phyloP scores from a whole-genome alignment of 2,329 filamentous ascomycete genomes.

The Nannizzia gypsea region DNA sequence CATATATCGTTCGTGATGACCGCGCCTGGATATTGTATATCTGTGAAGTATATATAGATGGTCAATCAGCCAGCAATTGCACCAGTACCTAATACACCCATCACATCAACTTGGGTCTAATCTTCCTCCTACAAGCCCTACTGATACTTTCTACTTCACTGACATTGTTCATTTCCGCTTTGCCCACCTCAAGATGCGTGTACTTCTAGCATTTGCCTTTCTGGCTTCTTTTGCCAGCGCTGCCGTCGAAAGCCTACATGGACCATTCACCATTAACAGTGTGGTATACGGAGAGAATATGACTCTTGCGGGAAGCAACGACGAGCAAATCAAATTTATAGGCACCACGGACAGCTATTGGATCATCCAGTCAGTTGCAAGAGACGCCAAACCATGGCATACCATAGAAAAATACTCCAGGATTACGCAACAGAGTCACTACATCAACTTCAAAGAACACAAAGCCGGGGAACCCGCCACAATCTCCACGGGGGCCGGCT shows the following conservation, averaged over 20 bases:
- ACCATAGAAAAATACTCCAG: background rate
- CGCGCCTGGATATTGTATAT: background rate
- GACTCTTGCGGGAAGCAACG: background rate
- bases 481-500: background rate
- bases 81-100: background rate
- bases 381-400: background rate
- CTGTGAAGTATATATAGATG: background rate
- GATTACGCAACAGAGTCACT: background rate
- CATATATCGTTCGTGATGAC: background rate
- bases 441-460: background rate
- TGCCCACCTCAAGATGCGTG: background rate
- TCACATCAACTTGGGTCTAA: too few species aligned
- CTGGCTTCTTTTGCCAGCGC: background rate
- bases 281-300: background rate
- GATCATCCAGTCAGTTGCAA: background rate
- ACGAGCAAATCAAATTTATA: background rate
- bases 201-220: background rate
- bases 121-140: background rate
- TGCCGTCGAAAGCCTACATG: background rate
- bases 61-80: background rate
- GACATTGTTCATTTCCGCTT: slow-evolving; percentile 3
- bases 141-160: background rate
- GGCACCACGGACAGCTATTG: background rate
- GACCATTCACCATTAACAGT: background rate
- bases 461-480: background rate